Evolutionary conservation across 2,329 filamentous ascomycete genomes (phyloP).

Genomic region (Sporothrix dimorphospora): DNA sequence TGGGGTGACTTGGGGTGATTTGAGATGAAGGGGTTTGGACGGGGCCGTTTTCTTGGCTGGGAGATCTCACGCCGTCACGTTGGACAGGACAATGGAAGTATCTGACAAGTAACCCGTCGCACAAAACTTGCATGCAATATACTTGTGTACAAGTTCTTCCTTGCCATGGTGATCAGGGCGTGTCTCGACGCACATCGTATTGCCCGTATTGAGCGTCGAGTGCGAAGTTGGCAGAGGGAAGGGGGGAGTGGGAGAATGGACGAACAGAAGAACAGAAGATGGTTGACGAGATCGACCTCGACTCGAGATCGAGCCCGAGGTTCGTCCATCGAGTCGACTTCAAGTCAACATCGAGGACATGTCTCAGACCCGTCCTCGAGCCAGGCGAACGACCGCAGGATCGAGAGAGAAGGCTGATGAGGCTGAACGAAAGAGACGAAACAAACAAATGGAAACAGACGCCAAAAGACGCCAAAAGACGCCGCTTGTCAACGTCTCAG

Average conservation of each 20-base stretch:
- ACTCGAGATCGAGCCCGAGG: not conserved
- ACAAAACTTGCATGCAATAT: too few species aligned
- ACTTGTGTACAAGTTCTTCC: too few species aligned
- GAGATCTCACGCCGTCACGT: not conserved
- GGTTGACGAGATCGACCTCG: not conserved
- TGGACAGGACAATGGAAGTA: too few species aligned
- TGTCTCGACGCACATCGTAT: slow-evolving; percentile 6
- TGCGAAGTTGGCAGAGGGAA: not conserved
- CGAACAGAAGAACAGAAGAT: not conserved
- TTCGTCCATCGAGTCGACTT: not conserved
- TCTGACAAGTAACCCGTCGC: not conserved
- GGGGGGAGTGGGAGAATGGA: not conserved
- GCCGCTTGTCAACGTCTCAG: not conserved
- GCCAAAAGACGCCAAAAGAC: not conserved
- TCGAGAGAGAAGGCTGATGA: not conserved
- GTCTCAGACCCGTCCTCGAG: not conserved
- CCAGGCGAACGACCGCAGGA: not conserved
- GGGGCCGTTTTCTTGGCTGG: slow-evolving; percentile 9
- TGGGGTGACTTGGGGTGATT: not conserved
- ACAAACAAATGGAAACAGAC: slow-evolving; percentile 9
- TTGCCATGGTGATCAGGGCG: not conserved
- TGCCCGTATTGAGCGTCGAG: not conserved
- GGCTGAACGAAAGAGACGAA: not conserved
- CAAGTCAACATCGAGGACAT: not conserved
- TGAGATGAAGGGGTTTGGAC: slow-evolving; percentile 16